phyloP scores from a whole-genome alignment of 805 yeast species.

The Ogataea sp. region DNA sequence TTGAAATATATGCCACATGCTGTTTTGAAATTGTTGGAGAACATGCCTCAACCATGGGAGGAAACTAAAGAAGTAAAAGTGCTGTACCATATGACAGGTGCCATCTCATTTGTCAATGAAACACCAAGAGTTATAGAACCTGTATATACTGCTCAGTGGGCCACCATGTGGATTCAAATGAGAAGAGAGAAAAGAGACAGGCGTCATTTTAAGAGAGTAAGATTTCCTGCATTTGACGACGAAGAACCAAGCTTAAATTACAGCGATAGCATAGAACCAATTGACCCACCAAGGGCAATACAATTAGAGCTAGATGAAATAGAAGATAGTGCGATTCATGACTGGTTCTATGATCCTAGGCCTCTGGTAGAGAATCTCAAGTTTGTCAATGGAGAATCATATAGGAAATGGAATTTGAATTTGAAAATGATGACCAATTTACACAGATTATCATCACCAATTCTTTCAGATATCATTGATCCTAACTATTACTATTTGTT shows the following conservation, averaged over 20 bases:
- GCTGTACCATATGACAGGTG: constrained; percentile 85
- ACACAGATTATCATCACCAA: constrained; percentile 61
- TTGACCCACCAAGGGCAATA: constrained; percentile 68
- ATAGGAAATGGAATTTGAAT: constrained; percentile 61
- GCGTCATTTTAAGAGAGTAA: constrained; percentile 80
- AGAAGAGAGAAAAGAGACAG: constrained; percentile 90
- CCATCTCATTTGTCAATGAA: constrained; percentile 92
- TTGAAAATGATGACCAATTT: constrained; percentile 56
- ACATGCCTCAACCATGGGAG: constrained; percentile 99
- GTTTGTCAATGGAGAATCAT: constrained; percentile 69
- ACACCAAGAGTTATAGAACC: constrained; percentile 89
- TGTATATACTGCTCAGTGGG: constrained; percentile 92
- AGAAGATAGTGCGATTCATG: constrained; percentile 52
- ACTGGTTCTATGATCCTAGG: constrained; percentile 75
- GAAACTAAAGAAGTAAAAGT: constrained; percentile 76
- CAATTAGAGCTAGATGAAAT: constrained; percentile 54
- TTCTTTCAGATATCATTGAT: constrained; percentile 50
- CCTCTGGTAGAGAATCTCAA: constrained; percentile 56
- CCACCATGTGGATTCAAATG: constrained; percentile 88
- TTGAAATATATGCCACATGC: constrained; percentile 96
- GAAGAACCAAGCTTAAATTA: constrained; percentile 90
- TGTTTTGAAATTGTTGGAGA: constrained; percentile 75
- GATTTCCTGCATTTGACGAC: constrained; percentile 95
- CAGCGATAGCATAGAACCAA: constrained; percentile 68
- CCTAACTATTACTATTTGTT: constrained; percentile 63